These are phyloP conservation scores for Emiliania huxleyi DNA, from an alignment of 78 protist genomes.

Conservation along the genomic window DNA sequence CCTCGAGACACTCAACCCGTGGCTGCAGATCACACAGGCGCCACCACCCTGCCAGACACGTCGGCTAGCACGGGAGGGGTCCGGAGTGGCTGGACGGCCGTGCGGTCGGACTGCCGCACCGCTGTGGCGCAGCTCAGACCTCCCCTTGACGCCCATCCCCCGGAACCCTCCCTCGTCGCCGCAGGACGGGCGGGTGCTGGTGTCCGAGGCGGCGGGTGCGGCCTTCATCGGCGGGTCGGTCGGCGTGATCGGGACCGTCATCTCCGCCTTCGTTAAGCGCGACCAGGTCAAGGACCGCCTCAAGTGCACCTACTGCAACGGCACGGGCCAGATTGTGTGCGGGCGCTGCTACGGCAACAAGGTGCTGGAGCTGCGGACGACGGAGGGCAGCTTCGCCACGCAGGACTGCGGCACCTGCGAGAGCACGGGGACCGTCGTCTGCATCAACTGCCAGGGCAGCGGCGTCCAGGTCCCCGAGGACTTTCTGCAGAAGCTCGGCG, in stretches of 20 bases:
- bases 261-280: neutral
- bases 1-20: neutral
- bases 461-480: neutral
- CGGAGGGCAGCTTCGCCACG: neutral
- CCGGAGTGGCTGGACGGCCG: no score
- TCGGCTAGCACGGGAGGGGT: no score
- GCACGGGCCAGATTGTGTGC: neutral
- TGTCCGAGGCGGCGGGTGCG: neutral
- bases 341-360: neutral
- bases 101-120: no score
- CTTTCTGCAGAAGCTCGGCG: neutral
- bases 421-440: neutral
- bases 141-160: no score
- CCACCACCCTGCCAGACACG: no score
- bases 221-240: neutral
- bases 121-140: no score
- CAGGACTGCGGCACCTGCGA: neutral
- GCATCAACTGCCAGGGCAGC: constrained; percentile 12
- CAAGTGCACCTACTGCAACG: neutral
- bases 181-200: neutral
- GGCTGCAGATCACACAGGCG: neutral
- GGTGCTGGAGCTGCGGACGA: neutral
- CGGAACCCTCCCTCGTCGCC: no score
- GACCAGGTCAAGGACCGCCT: neutral
- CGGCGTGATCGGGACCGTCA: neutral